Percentiles rank a stretch among this genome's conserved stretches.
These are phyloP conservation scores for Casaregolazyma lundiana DNA, from an alignment of 1,139 yeast genomes.

Conservation along the genomic window DNA sequence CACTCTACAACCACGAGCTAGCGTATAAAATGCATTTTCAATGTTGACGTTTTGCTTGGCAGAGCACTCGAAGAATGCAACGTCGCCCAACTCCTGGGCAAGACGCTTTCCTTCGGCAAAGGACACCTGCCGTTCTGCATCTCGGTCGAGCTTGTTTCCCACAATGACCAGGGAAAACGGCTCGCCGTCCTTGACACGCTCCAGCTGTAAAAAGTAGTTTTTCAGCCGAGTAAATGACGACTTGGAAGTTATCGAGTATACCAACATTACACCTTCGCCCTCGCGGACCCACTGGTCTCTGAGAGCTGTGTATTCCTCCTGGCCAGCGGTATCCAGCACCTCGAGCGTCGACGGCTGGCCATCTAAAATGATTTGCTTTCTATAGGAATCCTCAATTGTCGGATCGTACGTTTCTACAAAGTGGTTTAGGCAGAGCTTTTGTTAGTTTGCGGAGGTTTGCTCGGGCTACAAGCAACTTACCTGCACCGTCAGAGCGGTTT, in stretches of 20 bases:
- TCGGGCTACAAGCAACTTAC: constrained; percentile 16
- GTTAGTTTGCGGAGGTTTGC: neutral
- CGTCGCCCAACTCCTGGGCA: constrained; percentile 55
- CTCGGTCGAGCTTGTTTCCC: constrained; percentile 54
- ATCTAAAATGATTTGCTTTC: constrained; percentile 88
- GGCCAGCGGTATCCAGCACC: constrained; percentile 96
- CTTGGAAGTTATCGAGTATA: constrained; percentile 85
- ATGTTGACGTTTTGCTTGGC: constrained; percentile 90
- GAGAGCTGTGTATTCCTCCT: constrained; percentile 95
- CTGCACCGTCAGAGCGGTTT: constrained; percentile 90
- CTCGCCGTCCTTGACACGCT: constrained; percentile 76
- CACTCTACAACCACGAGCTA: constrained; percentile 72
- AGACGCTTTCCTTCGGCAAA: constrained; percentile 75
- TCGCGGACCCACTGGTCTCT: constrained; percentile 89
- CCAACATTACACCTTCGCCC: constrained; percentile 87
- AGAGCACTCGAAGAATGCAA: constrained; percentile 86
- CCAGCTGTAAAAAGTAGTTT: constrained; percentile 81
- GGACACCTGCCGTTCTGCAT: constrained; percentile 70
- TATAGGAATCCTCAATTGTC: constrained; percentile 92
- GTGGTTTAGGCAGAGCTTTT: constrained; percentile 47
- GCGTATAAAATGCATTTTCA: constrained; percentile 83
- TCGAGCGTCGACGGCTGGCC: constrained; percentile 89
- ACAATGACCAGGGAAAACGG: constrained; percentile 37
- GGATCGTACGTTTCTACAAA: constrained; percentile 97
- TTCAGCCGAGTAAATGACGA: constrained; percentile 76